Conservation (phyloP, 2,329 filamentous ascomycete species). For the Westerdykella sp. region DNA sequence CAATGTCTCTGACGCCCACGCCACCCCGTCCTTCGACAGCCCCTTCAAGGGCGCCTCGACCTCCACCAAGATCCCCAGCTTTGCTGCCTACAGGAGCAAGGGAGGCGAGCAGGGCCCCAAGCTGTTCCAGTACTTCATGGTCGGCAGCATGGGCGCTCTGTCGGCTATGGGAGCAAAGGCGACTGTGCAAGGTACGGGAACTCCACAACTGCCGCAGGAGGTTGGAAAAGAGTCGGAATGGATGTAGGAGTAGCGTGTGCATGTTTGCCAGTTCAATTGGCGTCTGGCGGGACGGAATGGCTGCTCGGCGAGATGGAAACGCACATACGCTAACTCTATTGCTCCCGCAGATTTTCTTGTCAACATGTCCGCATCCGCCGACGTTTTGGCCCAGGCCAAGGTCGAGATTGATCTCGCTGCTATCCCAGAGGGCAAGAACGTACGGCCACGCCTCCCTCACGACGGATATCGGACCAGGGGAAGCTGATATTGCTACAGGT, state of each 20-base stretch:
- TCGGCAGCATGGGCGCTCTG: conserved; percentile 87
- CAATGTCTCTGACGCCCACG: conserved; percentile 33
- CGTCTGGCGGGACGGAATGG: conserved; percentile 25
- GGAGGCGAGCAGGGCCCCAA: conserved; percentile 65
- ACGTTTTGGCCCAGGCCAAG: conserved; percentile 98
- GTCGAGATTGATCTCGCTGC: conserved; percentile 89
- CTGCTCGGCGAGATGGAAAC: conserved; percentile 19
- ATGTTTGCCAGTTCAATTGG: conserved; percentile 23
- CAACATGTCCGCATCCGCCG: conserved; percentile 99
- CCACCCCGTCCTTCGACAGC: conserved; percentile 43
- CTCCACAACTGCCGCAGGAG: conserved; percentile 2
- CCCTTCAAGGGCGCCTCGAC: conserved; percentile 51
- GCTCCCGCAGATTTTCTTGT: conserved; percentile 83
- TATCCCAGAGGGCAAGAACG: conserved; percentile 99
- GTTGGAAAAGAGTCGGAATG: conserved; percentile 5
- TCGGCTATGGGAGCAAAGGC: conserved; percentile 92
- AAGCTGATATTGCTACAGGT: conserved; percentile 51
- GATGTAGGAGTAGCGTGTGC: background rate
- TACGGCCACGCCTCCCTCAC: conserved; percentile 45
- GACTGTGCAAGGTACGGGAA: conserved; percentile 78
- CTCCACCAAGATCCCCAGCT: conserved; percentile 73
- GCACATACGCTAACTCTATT: conserved; percentile 21
- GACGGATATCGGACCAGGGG: background rate
- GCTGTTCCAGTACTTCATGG: conserved; percentile 97
- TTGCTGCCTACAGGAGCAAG: conserved; percentile 77